Percentiles rank a stretch among this genome's conserved stretches.
phyloP scores from a whole-genome alignment of 768 basidiomycete genomes.

The Russula compacta region DNA sequence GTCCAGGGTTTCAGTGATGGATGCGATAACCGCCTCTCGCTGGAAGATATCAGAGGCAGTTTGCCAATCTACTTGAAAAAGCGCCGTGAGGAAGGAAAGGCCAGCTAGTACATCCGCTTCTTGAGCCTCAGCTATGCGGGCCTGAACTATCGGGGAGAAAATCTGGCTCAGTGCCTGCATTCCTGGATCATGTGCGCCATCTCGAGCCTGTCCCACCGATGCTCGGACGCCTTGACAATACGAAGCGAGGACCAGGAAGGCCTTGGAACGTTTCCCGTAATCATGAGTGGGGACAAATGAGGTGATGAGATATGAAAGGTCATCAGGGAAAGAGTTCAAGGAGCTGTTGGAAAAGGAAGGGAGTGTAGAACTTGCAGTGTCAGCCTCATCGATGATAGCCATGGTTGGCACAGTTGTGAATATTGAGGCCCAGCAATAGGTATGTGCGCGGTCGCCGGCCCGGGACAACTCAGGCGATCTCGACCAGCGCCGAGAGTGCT shows the following conservation, averaged over 20 bases:
- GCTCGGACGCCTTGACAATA: slow-evolving; percentile 53
- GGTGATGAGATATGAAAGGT: slow-evolving; percentile 16
- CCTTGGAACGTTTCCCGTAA: slow-evolving; percentile 44
- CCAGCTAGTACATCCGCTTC: slow-evolving; percentile 46
- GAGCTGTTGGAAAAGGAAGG: not conserved
- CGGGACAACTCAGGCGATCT: not conserved
- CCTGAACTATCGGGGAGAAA: slow-evolving; percentile 43
- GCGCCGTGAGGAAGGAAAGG: slow-evolving; percentile 60
- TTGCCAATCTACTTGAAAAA: slow-evolving; percentile 76
- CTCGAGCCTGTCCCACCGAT: slow-evolving; percentile 29
- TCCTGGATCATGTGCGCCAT: slow-evolving; percentile 33
- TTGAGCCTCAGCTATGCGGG: slow-evolving; percentile 45
- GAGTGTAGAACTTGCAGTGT: not conserved
- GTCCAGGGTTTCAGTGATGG: slow-evolving; percentile 63
- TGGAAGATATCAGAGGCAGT: slow-evolving; percentile 57
- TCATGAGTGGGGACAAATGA: slow-evolving; percentile 15
- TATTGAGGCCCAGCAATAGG: not conserved
- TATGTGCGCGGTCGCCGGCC: not conserved
- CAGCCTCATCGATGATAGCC: slow-evolving; percentile 10
- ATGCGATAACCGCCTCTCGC: slow-evolving; percentile 53
- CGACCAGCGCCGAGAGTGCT: not conserved
- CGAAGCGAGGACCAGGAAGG: slow-evolving; percentile 59
- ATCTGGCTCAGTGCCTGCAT: slow-evolving; percentile 41
- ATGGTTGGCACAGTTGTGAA: not conserved
- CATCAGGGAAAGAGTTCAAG: slow-evolving; percentile 16